Base-by-base conservation (phyloP, 441 rosid species). In the Arabidopsis lyrata region DNA sequence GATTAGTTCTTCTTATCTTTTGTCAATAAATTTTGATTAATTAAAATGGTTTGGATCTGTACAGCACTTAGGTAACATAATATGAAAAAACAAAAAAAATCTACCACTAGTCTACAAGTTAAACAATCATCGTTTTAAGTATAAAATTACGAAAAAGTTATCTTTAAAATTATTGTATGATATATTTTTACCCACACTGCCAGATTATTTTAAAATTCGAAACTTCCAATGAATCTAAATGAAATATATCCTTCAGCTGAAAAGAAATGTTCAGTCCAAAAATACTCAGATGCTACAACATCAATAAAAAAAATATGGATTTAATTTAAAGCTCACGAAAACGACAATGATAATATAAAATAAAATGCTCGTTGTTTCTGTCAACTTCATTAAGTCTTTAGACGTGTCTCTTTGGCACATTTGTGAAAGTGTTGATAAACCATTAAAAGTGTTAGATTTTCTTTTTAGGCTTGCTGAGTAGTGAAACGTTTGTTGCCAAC, bases 311-410 rank as follows among this genome's bases (percentile, higher is more conserved):
- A 39, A n/a, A n/a, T n/a, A 39, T 2, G 15, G 22, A 60, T 39
- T 41, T 59, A 0, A 39, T 31, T 11, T 41, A 75, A 67, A 67
- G 73, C 48, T 60, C 16, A 32, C 3, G 73, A 75, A 67, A 52
- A 52, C 55, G 74, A 68, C 56, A 52, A 61, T 68, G 58, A 67
- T 60, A 35, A 24, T 38, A 32, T 50, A 66, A 49, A 48, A 59
- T 49, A 58, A 29, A 59, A 36, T 66, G 59, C 15, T 65, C 14
- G 36, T 66, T 15, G 53, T 45, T 20, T 66, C 27, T 74, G 73
- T 66, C 78, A 66, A 59, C 55, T 59, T 66, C 78, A 67, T 67
- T 41, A 60, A 60, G 29, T 36, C 74, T 42, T 42, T 20, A 66
- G 55, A 72, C 68, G 54, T 71, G 68, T 61, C 53, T 16, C 68